Percentiles rank a stretch among this genome's conserved stretches.
These are phyloP conservation scores for Penicillium egyptiacum DNA, from an alignment of 495 filamentous ascomycete species.

Conservation along the genomic window DNA sequence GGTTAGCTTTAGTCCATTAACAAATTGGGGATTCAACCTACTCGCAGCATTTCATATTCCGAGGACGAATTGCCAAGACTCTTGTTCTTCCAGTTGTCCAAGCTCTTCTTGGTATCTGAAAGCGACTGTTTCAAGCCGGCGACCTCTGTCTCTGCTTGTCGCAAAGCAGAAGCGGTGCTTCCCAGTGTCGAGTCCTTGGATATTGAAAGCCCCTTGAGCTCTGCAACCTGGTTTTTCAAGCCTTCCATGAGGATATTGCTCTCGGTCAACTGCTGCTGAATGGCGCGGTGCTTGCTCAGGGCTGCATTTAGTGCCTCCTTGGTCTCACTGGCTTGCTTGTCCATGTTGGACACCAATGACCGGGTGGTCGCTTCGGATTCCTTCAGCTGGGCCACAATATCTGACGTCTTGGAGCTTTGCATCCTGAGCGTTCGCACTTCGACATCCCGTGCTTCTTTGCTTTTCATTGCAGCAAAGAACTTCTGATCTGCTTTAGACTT, in stretches of 20 bases:
- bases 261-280: conserved; percentile 71
- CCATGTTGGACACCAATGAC: conserved; percentile 72
- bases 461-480: conserved; percentile 92
- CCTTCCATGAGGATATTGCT: conserved; percentile 65
- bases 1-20: conserved; percentile 20
- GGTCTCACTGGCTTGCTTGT: conserved; percentile 83
- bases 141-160: conserved; percentile 71
- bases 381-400: conserved; percentile 90
- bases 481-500: conserved; percentile 97
- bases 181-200: conserved; percentile 66
- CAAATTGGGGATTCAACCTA: conserved; percentile 48
- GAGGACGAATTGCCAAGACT: conserved; percentile 73
- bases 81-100: conserved; percentile 80
- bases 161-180: conserved; percentile 56
- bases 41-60: conserved; percentile 79
- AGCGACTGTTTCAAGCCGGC: conserved; percentile 71
- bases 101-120: conserved; percentile 69
- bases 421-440: conserved; percentile 74
- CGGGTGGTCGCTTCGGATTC: conserved; percentile 67
- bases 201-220: conserved; percentile 68
- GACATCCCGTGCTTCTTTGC: conserved; percentile 75
- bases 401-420: conserved; percentile 86
- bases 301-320: conserved; percentile 70
- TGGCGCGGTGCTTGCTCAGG: conserved; percentile 63
- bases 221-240: conserved; percentile 71